These are phyloP conservation scores for Myriosclerotinia curreyana DNA, from an alignment of 2,329 filamentous ascomycete genomes.

Conservation along the genomic window DNA sequence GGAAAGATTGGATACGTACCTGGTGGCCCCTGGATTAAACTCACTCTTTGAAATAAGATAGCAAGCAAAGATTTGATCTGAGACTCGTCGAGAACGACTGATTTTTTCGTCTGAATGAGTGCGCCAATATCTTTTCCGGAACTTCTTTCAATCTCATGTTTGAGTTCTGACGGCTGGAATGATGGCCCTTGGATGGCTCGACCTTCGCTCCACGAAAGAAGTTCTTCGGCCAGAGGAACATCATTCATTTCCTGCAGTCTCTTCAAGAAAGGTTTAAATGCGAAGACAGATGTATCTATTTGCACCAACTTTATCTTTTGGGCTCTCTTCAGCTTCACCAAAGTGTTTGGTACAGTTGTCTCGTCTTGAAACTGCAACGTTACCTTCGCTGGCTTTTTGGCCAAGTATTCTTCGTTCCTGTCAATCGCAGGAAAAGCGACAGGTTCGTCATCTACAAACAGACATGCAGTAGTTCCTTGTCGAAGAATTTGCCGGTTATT, in stretches of 20 bases:
- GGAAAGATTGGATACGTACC: constrained; percentile 37
- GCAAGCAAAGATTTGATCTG: constrained; percentile 56
- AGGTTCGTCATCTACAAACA: constrained; percentile 51
- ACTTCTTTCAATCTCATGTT: constrained; percentile 32
- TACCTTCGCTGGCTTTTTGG: constrained; percentile 46
- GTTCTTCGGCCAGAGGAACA: constrained; percentile 53
- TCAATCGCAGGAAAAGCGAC: constrained; percentile 60
- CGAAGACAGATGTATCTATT: constrained; percentile 64
- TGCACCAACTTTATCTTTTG: constrained; percentile 50
- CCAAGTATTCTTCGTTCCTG: constrained; percentile 49
- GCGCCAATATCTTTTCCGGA: constrained; percentile 37
- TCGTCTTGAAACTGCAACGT: constrained; percentile 51
- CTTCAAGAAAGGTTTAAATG: constrained; percentile 64
- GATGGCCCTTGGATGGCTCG: constrained; percentile 22
- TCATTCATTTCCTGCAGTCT: constrained; percentile 55
- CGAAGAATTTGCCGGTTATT: constrained; percentile 52
- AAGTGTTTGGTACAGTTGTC: constrained; percentile 45
- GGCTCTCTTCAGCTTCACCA: constrained; percentile 45
- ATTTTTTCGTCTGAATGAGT: constrained; percentile 37
- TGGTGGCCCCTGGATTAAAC: constrained; percentile 69
- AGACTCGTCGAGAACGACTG: constrained; percentile 48
- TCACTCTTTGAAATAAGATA: constrained; percentile 52
- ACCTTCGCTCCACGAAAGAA: constrained; percentile 44
- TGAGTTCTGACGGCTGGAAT: constrained; percentile 30
- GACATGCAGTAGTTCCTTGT: constrained; percentile 59